Evolutionary conservation across 2,329 filamentous ascomycete species (phyloP), one percentile per base, ranked within the genome.

Genomic region (Diplodia seriata): DNA sequence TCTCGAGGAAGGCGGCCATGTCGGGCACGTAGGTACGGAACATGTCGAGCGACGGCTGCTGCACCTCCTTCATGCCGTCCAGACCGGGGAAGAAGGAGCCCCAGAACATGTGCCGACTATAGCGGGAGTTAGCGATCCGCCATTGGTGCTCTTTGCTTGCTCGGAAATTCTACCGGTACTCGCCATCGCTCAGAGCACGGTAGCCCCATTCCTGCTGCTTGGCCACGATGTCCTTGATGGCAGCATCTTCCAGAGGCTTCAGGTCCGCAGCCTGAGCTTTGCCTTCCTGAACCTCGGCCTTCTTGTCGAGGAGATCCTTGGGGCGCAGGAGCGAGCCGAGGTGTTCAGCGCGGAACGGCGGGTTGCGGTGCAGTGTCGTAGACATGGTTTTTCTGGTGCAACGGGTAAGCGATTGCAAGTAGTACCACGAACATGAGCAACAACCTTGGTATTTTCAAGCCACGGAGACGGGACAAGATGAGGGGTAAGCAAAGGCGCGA

Each of bases 301-400:
- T 83, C 29, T 85, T 84, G 38, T 85, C 81, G 15, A 90, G 81
- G 23, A 92, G 84, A 51, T 83, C 76, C 65, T 86, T 78, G 1
- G 90, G 89, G 31, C 90, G 87, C 70, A 91, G 85, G 20, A 91
- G 83, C 15, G 89, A 91, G 57, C 90, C 89, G 70, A 91, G 84
- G 71, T 91, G 90, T 77, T 91, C 89, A 68, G 89, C 88, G 75
- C 90, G 86, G 77, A 90, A 91, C 57, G 87, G 89, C 23, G 86
- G 85, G 69, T 80, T 81, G 69, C 79, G 81, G 53, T 69, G 69
- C 50, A 65, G 33, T n/a, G 31, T 40, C 1, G 59, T 23, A 7
- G 67, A 64, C 67, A 68, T 68, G n/a, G 14, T 53, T 20, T 47
- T 11, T 4, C 40, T 55, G 29, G 47, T 36, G 23, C 51, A 47